Conservation (phyloP, 2,329 filamentous ascomycete species). For the Lizonia empirigonia region DNA sequence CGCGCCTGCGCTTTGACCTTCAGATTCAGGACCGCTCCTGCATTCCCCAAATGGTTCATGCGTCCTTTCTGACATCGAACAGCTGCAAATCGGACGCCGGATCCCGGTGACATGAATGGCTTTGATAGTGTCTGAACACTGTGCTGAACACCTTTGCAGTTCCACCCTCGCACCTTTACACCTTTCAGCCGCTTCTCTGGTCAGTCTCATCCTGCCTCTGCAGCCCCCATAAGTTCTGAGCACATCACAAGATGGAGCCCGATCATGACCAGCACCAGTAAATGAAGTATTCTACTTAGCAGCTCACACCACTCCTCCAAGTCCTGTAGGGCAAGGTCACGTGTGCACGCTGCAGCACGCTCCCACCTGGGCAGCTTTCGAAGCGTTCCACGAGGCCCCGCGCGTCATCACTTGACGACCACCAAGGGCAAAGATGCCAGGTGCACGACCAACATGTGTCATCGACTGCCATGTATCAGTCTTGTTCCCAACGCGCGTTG, state of each 20-base stretch:
- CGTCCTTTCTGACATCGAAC: not conserved
- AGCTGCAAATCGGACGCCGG: not conserved
- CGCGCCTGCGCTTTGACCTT: constrained; percentile 16
- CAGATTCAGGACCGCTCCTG: constrained; percentile 11
- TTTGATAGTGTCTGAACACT: not conserved
- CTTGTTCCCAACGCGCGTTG: not conserved
- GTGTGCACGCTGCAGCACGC: not conserved
- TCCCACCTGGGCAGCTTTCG: not conserved
- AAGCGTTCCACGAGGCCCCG: not conserved
- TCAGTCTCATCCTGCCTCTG: not conserved
- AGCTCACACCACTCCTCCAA: not conserved
- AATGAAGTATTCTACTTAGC: not conserved
- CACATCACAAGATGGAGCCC: not conserved
- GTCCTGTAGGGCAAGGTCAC: not conserved
- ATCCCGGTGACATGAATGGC: not conserved
- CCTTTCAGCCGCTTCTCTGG: not conserved
- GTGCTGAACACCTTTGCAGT: not conserved
- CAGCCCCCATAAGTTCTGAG: not conserved
- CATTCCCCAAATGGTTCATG: constrained; percentile 2
- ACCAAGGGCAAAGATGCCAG: not conserved
- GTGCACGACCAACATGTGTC: constrained; percentile 14
- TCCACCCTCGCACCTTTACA: not conserved
- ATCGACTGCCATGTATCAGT: constrained; percentile 20
- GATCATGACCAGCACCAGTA: not conserved
- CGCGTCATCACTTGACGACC: constrained; percentile 1